Percentiles rank a stretch among this genome's conserved stretches.
Evolutionary conservation across 1,284 basidiomycete genomes (phyloP).

Genomic region (Ustilago trichophora): DNA sequence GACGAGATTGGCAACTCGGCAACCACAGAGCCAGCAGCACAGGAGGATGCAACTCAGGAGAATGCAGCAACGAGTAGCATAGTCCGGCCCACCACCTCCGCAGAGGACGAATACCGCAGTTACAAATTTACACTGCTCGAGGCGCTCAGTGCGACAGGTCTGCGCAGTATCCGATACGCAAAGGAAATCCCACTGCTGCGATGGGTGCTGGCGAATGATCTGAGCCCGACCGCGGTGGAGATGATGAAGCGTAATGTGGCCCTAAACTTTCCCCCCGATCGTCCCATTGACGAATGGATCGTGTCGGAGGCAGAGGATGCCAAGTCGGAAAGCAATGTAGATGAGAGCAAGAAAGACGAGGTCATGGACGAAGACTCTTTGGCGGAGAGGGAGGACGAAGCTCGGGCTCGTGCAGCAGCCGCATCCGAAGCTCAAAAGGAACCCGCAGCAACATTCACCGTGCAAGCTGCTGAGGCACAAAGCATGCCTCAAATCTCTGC

Average conservation of each 20-base stretch:
- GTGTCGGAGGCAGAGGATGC: conserved; percentile 14
- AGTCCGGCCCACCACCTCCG: too few relatives aligned
- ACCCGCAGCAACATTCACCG: neutral
- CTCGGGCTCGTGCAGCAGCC: conserved; percentile 9
- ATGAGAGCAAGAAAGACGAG: neutral
- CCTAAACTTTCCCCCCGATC: conserved; percentile 80
- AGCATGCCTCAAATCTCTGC: neutral
- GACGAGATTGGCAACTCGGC: too few relatives aligned
- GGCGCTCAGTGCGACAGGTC: conserved; percentile 91
- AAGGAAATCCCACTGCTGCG: conserved; percentile 93
- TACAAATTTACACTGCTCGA: conserved; percentile 86
- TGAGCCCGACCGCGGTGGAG: conserved; percentile 82
- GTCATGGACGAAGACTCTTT: conserved; percentile 35
- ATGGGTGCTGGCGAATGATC: conserved; percentile 92
- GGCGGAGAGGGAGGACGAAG: conserved; percentile 22
- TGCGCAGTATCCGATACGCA: conserved; percentile 95
- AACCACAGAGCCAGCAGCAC: too few relatives aligned
- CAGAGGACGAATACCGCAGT: conserved; percentile 69
- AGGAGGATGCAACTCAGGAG: too few relatives aligned
- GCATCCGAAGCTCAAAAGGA: conserved; percentile 1
- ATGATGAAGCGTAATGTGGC: conserved; percentile 89
- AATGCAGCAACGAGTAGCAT: too few relatives aligned
- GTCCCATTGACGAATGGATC: conserved; percentile 53
- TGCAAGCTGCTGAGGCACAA: neutral
- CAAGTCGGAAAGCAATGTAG: too few relatives aligned